A percentile compares a stretch with the other conserved stretches of the same genome.
phyloP scores from a whole-genome alignment of 1,284 basidiomycete genomes.

The Leccinum griseonigrum region DNA sequence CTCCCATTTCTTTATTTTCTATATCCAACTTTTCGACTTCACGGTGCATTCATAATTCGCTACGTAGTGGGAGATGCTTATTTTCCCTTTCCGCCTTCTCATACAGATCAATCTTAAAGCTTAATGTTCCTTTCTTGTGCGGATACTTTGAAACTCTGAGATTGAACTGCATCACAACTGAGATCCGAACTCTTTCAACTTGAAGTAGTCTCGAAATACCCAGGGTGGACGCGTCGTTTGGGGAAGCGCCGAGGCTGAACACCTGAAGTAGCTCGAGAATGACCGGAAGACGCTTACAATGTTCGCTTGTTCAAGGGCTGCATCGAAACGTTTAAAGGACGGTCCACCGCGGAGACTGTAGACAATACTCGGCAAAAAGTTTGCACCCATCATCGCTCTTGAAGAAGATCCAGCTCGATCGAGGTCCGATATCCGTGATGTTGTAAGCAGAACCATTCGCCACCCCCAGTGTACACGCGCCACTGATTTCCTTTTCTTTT shows the following conservation, averaged over 20 bases:
- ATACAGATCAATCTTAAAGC: neutral
- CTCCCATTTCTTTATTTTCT: neutral
- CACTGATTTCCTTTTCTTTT: neutral
- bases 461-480: neutral
- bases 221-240: neutral
- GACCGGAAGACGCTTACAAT: neutral
- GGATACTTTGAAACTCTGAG: neutral
- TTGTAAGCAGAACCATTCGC: neutral
- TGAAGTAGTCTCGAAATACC: neutral
- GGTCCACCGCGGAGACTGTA: neutral
- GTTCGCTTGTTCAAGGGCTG: neutral
- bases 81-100: neutral
- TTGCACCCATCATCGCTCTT: neutral
- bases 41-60: neutral
- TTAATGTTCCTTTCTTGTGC: neutral
- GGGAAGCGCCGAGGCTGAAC: neutral
- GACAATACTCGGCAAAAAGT: neutral
- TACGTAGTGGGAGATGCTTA: neutral
- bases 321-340: neutral
- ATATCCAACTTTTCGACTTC: neutral
- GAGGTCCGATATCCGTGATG: neutral
- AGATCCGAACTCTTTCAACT: neutral
- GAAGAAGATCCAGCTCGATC: neutral
- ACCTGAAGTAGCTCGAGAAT: neutral
- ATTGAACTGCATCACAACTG: neutral